A percentile compares a stretch with the other conserved stretches of the same genome.
Conservation (phyloP, 441 rosid genomes). For the Viola pubescens region DNA sequence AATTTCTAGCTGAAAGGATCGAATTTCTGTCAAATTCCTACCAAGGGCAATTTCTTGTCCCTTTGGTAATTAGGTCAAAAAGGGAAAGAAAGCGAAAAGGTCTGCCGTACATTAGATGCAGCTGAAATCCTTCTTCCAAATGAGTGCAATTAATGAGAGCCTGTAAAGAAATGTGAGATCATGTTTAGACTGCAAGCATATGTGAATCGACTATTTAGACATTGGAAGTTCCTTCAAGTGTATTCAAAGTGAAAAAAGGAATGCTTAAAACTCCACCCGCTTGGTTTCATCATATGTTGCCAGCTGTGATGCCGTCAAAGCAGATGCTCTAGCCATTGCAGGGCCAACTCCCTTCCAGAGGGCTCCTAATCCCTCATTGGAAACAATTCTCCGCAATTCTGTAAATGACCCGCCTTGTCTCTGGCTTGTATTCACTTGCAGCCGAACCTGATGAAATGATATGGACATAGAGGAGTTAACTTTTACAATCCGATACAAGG, state of each 20-base stretch:
- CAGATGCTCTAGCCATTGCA: slow-evolving; percentile 80
- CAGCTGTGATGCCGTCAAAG: slow-evolving; percentile 84
- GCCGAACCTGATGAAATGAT: slow-evolving; percentile 45
- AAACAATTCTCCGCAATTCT: slow-evolving; percentile 49
- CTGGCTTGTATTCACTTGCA: slow-evolving; percentile 60
- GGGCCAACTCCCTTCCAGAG: slow-evolving; percentile 96
- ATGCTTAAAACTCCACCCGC: slow-evolving; percentile 57
- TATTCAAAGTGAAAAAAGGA: slow-evolving; percentile 29
- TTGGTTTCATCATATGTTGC: slow-evolving; percentile 92
- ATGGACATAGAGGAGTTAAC: not conserved
- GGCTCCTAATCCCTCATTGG: slow-evolving; percentile 67
- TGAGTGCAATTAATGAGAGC: slow-evolving; percentile 45
- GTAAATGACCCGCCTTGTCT: slow-evolving; percentile 34
- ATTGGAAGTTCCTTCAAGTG: slow-evolving; percentile 18
- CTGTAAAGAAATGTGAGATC: slow-evolving; percentile 33
- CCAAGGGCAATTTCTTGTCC: no score
- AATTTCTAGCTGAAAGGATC: no score
- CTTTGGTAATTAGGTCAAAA: not conserved
- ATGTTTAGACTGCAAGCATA: slow-evolving; percentile 7
- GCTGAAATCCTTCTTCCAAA: slow-evolving; percentile 69
- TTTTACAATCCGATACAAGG: slow-evolving; percentile 11
- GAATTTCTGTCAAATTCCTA: no score
- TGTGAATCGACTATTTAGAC: slow-evolving; percentile 15
- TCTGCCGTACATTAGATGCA: slow-evolving; percentile 55
- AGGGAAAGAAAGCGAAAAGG: not conserved